A percentile compares a stretch with the other conserved stretches of the same genome.
Evolutionary conservation across 2,329 filamentous ascomycete genomes (phyloP).

Genomic region (Fusarium agapanthi): DNA sequence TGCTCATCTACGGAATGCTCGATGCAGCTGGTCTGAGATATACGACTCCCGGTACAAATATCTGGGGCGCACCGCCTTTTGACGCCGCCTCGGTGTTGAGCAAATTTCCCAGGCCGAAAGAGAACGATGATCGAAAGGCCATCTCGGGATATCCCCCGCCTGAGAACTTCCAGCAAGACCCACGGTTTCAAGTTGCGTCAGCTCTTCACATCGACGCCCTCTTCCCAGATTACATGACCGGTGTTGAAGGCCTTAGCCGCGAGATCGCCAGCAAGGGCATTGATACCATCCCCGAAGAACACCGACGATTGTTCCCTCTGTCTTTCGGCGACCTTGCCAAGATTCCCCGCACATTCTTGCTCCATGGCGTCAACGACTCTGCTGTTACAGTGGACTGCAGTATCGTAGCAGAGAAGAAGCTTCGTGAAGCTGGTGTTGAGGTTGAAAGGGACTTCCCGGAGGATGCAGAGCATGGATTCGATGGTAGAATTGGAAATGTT

Average conservation of each 20-base stretch:
- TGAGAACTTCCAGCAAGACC: neutral
- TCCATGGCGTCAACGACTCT: conserved; percentile 35
- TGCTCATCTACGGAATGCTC: conserved; percentile 34
- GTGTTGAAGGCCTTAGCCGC: conserved; percentile 4
- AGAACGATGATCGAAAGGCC: conserved; percentile 8
- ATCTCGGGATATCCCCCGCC: conserved; percentile 5
- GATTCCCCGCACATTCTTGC: conserved; percentile 27
- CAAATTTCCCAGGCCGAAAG: conserved; percentile 8
- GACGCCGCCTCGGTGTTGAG: conserved; percentile 16
- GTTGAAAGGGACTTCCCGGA: conserved; percentile 26
- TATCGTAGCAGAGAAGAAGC: conserved; percentile 26
- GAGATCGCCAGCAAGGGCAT: conserved; percentile 14
- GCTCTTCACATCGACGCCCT: conserved; percentile 33
- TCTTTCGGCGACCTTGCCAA: conserved; percentile 9
- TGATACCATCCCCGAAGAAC: conserved; percentile 13
- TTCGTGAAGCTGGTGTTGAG: conserved; percentile 10
- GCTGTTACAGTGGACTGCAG: conserved; percentile 32
- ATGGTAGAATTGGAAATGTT: conserved; percentile 11
- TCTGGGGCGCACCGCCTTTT: conserved; percentile 15
- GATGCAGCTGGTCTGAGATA: conserved; percentile 18
- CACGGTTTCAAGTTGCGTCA: conserved; percentile 1
- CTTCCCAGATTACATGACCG: conserved; percentile 37
- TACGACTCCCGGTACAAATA: conserved; percentile 19
- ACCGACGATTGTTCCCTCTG: conserved; percentile 26
- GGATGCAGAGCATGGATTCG: conserved; percentile 36